Evolutionary conservation across 164 flowering plant genomes (phyloP).

Genomic region (Magnolia officinalis): DNA sequence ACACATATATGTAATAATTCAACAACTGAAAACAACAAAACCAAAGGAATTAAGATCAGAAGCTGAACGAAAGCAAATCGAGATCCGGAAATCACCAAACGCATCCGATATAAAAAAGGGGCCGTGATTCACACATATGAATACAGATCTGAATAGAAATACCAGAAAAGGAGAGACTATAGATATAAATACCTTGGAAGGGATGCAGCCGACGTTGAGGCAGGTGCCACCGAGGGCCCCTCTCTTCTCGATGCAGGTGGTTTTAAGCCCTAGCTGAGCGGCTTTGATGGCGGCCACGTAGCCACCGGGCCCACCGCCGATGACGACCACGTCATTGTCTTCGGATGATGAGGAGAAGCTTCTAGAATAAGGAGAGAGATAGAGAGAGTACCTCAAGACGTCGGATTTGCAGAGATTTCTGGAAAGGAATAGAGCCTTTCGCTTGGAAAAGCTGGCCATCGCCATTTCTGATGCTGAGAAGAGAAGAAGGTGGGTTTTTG

Average conservation of each 20-base stretch:
- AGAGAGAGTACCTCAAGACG: conserved; percentile 29
- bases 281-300: conserved; percentile 92
- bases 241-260: conserved; percentile 84
- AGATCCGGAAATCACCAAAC: too few species aligned
- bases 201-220: conserved; percentile 92
- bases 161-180: not conserved
- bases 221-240: conserved; percentile 87
- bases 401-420: conserved; percentile 23
- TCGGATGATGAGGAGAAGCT: conserved; percentile 56
- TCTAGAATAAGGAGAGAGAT: conserved; percentile 30
- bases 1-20: too few species aligned
- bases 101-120: not conserved
- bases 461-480: conserved; percentile 34
- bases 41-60: not conserved
- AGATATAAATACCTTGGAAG: conserved; percentile 59
- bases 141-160: not conserved
- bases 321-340: conserved; percentile 74
- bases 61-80: not conserved
- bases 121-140: not conserved
- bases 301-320: conserved; percentile 92
- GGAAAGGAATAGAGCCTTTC: conserved; percentile 40
- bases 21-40: too few species aligned
- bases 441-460: conserved; percentile 53
- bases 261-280: conserved; percentile 82
- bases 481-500: not conserved